Percentiles rank a stretch among this genome's conserved stretches.
These are phyloP conservation scores for Cryptosporidium tyzzeri DNA, from an alignment of 169 alveolate species.

Conservation along the genomic window DNA sequence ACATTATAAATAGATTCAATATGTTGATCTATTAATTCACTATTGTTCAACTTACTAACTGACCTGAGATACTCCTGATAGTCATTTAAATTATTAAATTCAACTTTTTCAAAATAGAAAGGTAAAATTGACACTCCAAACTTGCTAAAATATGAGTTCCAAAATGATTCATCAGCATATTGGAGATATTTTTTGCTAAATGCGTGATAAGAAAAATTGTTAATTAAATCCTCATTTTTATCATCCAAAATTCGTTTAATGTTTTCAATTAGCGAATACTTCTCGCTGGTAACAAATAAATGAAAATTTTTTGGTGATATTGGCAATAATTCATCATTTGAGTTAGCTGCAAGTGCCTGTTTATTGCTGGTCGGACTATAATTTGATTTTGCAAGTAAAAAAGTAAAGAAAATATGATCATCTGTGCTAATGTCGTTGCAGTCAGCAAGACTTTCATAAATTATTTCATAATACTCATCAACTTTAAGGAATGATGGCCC, in stretches of 20 bases:
- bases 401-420: slow-evolving; percentile 33
- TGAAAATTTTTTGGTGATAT: slow-evolving; percentile 17
- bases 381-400: slow-evolving; percentile 4
- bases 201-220: not conserved
- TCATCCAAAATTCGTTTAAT: not conserved
- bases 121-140: slow-evolving; percentile 51
- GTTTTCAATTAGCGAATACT: not conserved
- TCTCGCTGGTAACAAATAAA: not conserved
- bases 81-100: not conserved
- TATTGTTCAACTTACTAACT: not conserved
- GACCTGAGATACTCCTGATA: not conserved
- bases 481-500: not conserved
- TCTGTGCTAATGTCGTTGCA: not conserved
- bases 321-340: slow-evolving; percentile 17
- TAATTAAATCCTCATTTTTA: not conserved
- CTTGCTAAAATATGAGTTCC: slow-evolving; percentile 37
- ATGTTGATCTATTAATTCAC: not conserved
- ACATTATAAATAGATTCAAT: not conserved
- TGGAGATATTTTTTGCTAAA: slow-evolving; percentile 20
- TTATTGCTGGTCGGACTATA: not conserved
- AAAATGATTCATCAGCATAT: slow-evolving; percentile 9
- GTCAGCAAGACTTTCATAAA: not conserved
- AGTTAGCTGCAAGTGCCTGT: slow-evolving; percentile 16
- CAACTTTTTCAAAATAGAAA: slow-evolving; percentile 27
- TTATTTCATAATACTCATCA: slow-evolving; percentile 26